Evolutionary conservation across 2,329 filamentous ascomycete species (phyloP).

Genomic region (Apiospora pterosperma): DNA sequence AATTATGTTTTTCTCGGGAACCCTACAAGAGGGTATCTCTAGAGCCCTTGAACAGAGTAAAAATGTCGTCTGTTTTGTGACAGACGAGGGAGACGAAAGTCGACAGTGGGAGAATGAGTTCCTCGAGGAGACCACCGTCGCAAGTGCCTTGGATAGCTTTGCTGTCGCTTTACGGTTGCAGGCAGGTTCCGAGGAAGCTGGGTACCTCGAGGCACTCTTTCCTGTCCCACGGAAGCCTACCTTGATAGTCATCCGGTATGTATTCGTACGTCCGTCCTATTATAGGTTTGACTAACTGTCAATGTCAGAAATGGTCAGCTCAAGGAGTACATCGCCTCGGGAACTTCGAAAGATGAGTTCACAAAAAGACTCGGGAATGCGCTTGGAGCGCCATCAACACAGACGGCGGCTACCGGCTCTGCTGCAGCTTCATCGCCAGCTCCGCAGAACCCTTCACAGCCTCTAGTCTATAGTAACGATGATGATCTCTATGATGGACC

Average conservation of each 20-base stretch:
- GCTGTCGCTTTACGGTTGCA: conserved; percentile 68
- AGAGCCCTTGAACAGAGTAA: conserved; percentile 72
- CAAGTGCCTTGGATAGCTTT: conserved; percentile 53
- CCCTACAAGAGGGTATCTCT: conserved; percentile 76
- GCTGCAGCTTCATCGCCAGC: neutral
- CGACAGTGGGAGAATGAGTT: conserved; percentile 70
- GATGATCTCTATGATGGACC: conserved; percentile 7
- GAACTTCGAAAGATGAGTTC: conserved; percentile 64
- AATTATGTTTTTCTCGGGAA: conserved; percentile 77
- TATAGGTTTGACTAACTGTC: conserved; percentile 4
- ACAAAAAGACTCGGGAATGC: conserved; percentile 48
- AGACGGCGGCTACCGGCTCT: neutral
- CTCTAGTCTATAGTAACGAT: neutral
- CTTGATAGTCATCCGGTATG: conserved; percentile 72
- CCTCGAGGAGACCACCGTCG: conserved; percentile 54
- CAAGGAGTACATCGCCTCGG: conserved; percentile 70
- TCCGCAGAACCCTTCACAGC: neutral
- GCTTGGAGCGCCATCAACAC: conserved; percentile 23
- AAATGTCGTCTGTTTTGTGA: conserved; percentile 80
- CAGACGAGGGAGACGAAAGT: conserved; percentile 70
- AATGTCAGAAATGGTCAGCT: conserved; percentile 62
- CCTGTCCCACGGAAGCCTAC: conserved; percentile 76
- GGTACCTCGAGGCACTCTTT: conserved; percentile 78
- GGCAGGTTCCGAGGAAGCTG: conserved; percentile 75
- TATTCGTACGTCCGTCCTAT: neutral